Evolutionary conservation across 1,284 basidiomycete genomes (phyloP).

Genomic region (Heterobasidion parviporum): DNA sequence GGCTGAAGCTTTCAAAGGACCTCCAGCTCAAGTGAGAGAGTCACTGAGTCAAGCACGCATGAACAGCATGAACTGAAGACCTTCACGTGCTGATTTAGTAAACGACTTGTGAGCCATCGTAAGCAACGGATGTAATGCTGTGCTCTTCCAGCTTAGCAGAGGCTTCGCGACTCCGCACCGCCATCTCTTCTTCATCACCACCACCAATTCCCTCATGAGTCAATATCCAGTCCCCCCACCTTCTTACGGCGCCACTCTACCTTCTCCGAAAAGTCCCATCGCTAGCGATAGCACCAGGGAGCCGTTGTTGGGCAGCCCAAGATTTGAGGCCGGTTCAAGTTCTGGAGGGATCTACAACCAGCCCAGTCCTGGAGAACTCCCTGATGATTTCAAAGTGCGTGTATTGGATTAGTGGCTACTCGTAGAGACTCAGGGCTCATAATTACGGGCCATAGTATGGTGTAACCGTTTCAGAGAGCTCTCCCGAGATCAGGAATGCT

Average conservation of each 20-base stretch:
- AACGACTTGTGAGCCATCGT: no score
- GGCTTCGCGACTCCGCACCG: neutral
- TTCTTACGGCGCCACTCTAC: slow-evolving; percentile 10
- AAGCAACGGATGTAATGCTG: no score
- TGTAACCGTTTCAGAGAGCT: slow-evolving; percentile 66
- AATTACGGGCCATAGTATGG: slow-evolving; percentile 49
- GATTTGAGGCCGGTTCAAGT: slow-evolving; percentile 29
- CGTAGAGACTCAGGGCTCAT: slow-evolving; percentile 5
- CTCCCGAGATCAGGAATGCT: slow-evolving; percentile 60
- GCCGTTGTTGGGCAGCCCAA: slow-evolving; percentile 40
- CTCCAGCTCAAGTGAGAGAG: no score
- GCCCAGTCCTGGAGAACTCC: slow-evolving; percentile 59
- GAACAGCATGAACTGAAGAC: no score
- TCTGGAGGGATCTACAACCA: slow-evolving; percentile 55
- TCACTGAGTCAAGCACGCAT: no score
- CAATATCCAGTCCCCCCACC: slow-evolving; percentile 13
- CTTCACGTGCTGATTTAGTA: no score
- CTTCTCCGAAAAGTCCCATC: slow-evolving; percentile 1
- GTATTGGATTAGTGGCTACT: neutral
- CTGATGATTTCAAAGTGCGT: slow-evolving; percentile 77
- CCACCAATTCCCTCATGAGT: slow-evolving; percentile 6
- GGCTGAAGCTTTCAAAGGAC: no score
- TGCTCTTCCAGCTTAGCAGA: no score
- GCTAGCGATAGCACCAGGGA: slow-evolving; percentile 11
- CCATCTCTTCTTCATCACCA: slow-evolving; percentile 1